Conservation (phyloP, 2,329 filamentous ascomycete species). For the Paracoccidioides lutzii region DNA sequence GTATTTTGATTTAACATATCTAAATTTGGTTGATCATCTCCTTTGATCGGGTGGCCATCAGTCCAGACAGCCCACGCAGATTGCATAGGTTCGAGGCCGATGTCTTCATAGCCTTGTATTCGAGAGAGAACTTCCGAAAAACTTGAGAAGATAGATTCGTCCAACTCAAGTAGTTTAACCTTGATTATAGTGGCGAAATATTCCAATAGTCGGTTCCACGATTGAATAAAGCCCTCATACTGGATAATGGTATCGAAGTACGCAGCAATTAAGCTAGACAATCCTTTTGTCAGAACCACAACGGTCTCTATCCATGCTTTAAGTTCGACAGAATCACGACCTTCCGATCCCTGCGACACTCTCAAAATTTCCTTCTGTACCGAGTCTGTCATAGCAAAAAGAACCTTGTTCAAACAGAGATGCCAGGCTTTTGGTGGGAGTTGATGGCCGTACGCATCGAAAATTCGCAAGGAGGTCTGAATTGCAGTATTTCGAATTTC, state of each 20-base stretch:
- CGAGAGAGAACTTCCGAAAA: slow-evolving; percentile 47
- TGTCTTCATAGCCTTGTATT: slow-evolving; percentile 31
- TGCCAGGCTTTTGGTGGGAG: slow-evolving; percentile 69
- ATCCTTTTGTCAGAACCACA: slow-evolving; percentile 59
- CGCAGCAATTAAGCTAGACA: slow-evolving; percentile 58
- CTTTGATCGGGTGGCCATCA: slow-evolving; percentile 45
- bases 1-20: slow-evolving; percentile 62
- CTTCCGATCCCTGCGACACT: slow-evolving; percentile 9
- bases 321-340: slow-evolving; percentile 17
- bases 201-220: slow-evolving; percentile 63
- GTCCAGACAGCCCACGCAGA: slow-evolving; percentile 60
- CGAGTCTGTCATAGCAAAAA: slow-evolving; percentile 63
- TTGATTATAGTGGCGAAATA: slow-evolving; percentile 54
- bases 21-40: slow-evolving; percentile 29
- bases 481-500: slow-evolving; percentile 52
- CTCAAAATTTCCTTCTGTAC: slow-evolving; percentile 43
- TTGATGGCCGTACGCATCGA: slow-evolving; percentile 78
- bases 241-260: slow-evolving; percentile 61
- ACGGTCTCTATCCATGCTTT: slow-evolving; percentile 62
- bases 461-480: slow-evolving; percentile 79
- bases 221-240: slow-evolving; percentile 52
- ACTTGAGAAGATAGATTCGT: slow-evolving; percentile 57
- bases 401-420: slow-evolving; percentile 64
- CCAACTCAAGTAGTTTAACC: slow-evolving; percentile 54
- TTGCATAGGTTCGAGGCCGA: slow-evolving; percentile 40